Base-by-base conservation (phyloP, 2,329 filamentous ascomycete genomes). In the Aspergillus viridinutans region DNA sequence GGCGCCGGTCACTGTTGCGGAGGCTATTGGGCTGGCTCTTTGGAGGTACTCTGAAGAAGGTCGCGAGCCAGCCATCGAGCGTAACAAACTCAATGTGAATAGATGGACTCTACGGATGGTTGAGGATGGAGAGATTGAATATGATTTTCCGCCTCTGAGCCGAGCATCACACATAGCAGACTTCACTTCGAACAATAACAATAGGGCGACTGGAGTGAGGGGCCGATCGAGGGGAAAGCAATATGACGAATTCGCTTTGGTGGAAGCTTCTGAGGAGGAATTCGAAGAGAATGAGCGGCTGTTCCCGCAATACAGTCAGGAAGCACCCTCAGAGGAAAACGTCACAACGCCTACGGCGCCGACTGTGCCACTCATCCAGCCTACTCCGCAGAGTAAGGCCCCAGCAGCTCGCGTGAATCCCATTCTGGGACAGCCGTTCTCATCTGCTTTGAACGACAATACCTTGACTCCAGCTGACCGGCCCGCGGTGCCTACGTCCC, bases 181-280 rank as follows among this genome's bases (percentile, higher is more conserved):
- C 64, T 88, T 88, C 64, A 86, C 85, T 0, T 86, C 83, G 2
- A 88, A 87, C 72, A 88, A 87, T 72, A 87, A 88, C 68, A 87
- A 85, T 61, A 79, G 84, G 43, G 82, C 82, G 28, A 82, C 71
- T 25, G 74, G 71, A 17, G 64, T 80, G 52, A 78, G 85, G 53
- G 80, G 82, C 5, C 75, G 85, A 52, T 80, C 82, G 47, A 76
- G 85, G 57, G 85, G 85, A 48, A 86, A 85, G 67, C 83, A 83
- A 1, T 87, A 85, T 73, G 85, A 88, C 64, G 85, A 87, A 60
- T 88, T 88, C 67, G 85, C 83, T 20, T 76, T 88, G 1, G 84
- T 87, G 1, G 81, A 85, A 65, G 85, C 85, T 14, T 81, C 78
- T 2, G 74, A 78, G 47, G 73, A 76, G 20, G 81, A 86, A 56